Evolutionary conservation across 1,139 yeast genomes (phyloP).

Genomic region (Diutina mesorugosa): DNA sequence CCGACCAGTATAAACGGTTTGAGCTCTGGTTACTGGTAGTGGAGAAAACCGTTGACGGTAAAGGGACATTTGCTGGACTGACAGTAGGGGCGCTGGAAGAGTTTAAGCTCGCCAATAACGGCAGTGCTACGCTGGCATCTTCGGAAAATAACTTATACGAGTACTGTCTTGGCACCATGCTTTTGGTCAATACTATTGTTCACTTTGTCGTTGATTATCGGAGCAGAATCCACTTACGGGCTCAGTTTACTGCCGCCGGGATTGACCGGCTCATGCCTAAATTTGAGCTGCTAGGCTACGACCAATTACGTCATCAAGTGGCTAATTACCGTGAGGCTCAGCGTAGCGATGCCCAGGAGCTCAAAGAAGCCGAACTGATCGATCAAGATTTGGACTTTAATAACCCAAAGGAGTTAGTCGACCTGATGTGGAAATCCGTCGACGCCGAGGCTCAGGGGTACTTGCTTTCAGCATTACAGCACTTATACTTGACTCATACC

Average conservation of each 20-base stretch:
- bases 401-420: slow-evolving; percentile 64
- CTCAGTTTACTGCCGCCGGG: slow-evolving; percentile 71
- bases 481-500: slow-evolving; percentile 60
- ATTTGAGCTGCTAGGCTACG: slow-evolving; percentile 51
- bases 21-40: slow-evolving; percentile 79
- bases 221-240: slow-evolving; percentile 68
- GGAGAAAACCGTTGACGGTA: slow-evolving; percentile 66
- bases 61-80: slow-evolving; percentile 77
- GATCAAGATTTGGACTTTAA: slow-evolving; percentile 53
- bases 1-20: slow-evolving; percentile 40
- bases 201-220: slow-evolving; percentile 53
- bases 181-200: slow-evolving; percentile 63
- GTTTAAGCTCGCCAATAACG: slow-evolving; percentile 11
- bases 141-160: slow-evolving; percentile 33
- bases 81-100: slow-evolving; percentile 93
- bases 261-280: slow-evolving; percentile 48
- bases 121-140: not conserved
- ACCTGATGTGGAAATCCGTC: slow-evolving; percentile 58
- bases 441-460: slow-evolving; percentile 64
- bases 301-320: slow-evolving; percentile 53
- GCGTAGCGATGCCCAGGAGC: slow-evolving; percentile 56
- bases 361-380: slow-evolving; percentile 46
- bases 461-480: slow-evolving; percentile 71
- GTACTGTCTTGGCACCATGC: slow-evolving; percentile 67
- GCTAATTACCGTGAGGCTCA: slow-evolving; percentile 52